phyloP scores from a whole-genome alignment of 2,329 filamentous ascomycete species.

The Cordyceps militaris region DNA sequence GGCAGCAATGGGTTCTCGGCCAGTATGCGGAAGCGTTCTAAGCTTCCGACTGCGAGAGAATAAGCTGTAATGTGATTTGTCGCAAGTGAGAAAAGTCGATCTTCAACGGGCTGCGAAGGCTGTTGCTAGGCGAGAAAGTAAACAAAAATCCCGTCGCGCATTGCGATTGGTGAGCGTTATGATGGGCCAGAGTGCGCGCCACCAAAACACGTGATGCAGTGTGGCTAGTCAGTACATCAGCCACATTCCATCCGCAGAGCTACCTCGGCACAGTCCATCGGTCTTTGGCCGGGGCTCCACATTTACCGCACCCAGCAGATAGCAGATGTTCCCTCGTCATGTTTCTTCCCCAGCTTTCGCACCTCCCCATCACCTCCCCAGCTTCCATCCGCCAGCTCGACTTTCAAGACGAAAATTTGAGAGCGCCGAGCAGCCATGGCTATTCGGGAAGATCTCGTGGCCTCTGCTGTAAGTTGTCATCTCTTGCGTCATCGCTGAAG shows the following conservation, averaged over 20 bases:
- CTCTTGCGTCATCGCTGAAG: neutral
- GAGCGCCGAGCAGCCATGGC: conserved; percentile 46
- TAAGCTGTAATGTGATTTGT: neutral
- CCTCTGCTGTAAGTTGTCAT: conserved; percentile 61
- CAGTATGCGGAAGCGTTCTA: conserved; percentile 14
- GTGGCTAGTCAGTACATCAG: neutral
- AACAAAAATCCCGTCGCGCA: conserved; percentile 27
- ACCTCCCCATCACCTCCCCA: conserved; percentile 6
- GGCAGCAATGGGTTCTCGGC: neutral
- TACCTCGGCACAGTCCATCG: conserved; percentile 24
- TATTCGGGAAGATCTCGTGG: conserved; percentile 88
- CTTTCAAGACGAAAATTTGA: neutral
- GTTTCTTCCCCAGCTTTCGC: conserved; percentile 12
- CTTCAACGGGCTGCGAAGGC: neutral
- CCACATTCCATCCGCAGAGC: neutral
- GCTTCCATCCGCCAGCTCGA: conserved; percentile 4
- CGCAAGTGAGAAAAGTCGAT: conserved; percentile 15
- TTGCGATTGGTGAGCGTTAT: conserved; percentile 15
- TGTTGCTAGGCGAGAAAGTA: conserved; percentile 37
- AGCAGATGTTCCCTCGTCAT: conserved; percentile 24
- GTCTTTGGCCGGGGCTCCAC: conserved; percentile 18
- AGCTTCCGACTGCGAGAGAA: conserved; percentile 1
- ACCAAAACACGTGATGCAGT: conserved; percentile 23
- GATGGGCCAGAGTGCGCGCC: neutral
- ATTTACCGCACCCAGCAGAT: conserved; percentile 25